Base-by-base conservation (phyloP, 768 basidiomycete genomes). In the Amanita jacksonii region DNA sequence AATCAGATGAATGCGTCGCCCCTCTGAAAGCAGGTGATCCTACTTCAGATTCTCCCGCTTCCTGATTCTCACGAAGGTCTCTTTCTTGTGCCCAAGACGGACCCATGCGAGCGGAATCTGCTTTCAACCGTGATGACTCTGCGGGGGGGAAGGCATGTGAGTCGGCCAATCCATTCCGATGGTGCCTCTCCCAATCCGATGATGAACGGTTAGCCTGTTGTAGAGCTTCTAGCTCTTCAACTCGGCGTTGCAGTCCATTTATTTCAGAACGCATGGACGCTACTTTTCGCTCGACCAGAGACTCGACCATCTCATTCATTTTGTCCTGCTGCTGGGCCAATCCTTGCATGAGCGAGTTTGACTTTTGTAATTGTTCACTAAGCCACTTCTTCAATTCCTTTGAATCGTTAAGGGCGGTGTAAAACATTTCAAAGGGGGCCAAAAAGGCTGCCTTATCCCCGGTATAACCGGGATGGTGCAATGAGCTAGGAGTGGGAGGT, bases 351-450 rank as follows among this genome's bases (percentile, higher is more conserved):
- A 83, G 67, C 10, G 72, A 51, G 43, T 72, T 75, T 27, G 80
- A 78, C 55, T 73, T 76, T 49, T 76, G 71, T 25, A 89, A 62
- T 60, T 90, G 86, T 35, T 85, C 82, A 18, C 69, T 66, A 5
- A 91, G 68, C 81, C 86, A 87, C 28, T 58, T 54, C 62, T 89
- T 88, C 46, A 91, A 73, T 54, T 85, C 77, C 55, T 77, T 80
- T 12, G 83, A 79, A 58, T 89, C 89, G 43, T 79, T 73, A 24
- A 92, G 74, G 3, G 86, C 81, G 47, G 91, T 87, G 57, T 89
- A 92, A 60, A 92, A 91, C 41, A 72, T 60, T 54, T 83, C 85
- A 51, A 91, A 92, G 2, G 85, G 87, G 0, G 81, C 77, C 38
- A 92, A 63, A 60, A 92, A 92, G 15, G 85, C 80, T 1, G 75